phyloP scores from a whole-genome alignment of 345 rosid species.

The Sapria himalayana region DNA sequence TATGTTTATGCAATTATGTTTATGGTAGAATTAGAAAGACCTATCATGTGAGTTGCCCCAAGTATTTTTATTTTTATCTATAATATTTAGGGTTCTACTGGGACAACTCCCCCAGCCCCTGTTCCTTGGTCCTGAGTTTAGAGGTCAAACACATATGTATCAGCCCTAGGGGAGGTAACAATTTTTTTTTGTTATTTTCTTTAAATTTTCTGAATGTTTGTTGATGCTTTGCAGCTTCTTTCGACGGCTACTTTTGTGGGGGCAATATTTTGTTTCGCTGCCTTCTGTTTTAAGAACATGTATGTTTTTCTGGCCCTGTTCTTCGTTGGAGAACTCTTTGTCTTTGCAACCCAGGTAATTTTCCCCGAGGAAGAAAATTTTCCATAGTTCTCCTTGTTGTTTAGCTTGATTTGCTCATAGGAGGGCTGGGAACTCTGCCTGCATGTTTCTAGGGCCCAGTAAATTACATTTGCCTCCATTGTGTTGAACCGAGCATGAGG shows the following conservation, averaged over 20 bases:
- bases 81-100: too few species aligned
- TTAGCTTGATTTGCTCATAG: conserved; percentile 2
- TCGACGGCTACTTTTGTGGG: conserved; percentile 50
- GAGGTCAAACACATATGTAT: too few species aligned
- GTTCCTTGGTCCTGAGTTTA: too few species aligned
- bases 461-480: conserved; percentile 78
- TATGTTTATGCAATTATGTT: too few species aligned
- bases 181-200: background rate
- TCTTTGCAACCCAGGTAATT: conserved; percentile 79
- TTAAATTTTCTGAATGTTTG: conserved; percentile 3
- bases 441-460: conserved; percentile 71
- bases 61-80: too few species aligned
- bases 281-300: conserved; percentile 76
- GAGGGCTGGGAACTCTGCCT: too few species aligned
- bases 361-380: background rate
- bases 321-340: conserved; percentile 61
- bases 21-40: too few species aligned
- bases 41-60: too few species aligned
- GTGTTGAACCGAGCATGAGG: conserved; percentile 77
- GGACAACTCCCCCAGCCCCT: too few species aligned
- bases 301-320: conserved; percentile 63
- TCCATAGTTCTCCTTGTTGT: background rate
- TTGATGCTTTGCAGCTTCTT: conserved; percentile 42
- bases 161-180: too few species aligned
- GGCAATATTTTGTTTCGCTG: conserved; percentile 57